Base-by-base conservation (phyloP, 2,329 filamentous ascomycete genomes). In the Fusarium avenaceum region DNA sequence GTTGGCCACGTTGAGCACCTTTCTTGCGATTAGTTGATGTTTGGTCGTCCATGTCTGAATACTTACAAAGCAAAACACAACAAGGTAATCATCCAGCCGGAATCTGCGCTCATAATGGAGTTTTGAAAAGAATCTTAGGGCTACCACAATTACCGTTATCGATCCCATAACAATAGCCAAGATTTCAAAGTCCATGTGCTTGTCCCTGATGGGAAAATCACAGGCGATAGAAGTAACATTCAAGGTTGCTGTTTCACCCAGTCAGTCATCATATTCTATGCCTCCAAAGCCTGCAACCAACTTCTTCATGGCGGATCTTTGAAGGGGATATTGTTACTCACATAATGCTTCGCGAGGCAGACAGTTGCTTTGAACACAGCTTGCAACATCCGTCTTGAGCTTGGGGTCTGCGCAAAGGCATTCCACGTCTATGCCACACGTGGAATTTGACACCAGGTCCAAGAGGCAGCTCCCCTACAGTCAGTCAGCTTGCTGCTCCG, bases 331-430 rank as follows among this genome's bases (percentile, higher is more conserved):
- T 15, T 2, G 6, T 7, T 35, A 30, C 59, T 13, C 3, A 63
- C 59, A 19, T 7, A 63, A 26, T 2, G 48, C n/a, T 1, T 63
- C 48, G 4, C 46, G 4, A 0, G 58, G 58, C 1, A 61, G 4
- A 3, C 58, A 62, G 15, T 45, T n/a, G 1, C 35, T 19, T n/a
- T 53, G 28, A 14, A 62, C 40, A 32, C 58, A 62, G 9, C 10
- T 33, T 3, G 42, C 17, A 1, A 59, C 58, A 15, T 39, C 26
- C 3, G 56, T 61, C 13, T 62, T 43, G 7, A 62, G 56, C 1
- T 61, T 39, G 0, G 56, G 19, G 4, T 62, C 58, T 4, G 45
- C 56, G 22, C 58, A 62, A 30, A 62, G 58, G 15, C 58, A 62
- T 3, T 61, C 13, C 0, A 62, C 19, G 3, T 62, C 46, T 6